phyloP scores from a whole-genome alignment of 2,329 filamentous ascomycete genomes.

The Fonsecaea multimorphosa region DNA sequence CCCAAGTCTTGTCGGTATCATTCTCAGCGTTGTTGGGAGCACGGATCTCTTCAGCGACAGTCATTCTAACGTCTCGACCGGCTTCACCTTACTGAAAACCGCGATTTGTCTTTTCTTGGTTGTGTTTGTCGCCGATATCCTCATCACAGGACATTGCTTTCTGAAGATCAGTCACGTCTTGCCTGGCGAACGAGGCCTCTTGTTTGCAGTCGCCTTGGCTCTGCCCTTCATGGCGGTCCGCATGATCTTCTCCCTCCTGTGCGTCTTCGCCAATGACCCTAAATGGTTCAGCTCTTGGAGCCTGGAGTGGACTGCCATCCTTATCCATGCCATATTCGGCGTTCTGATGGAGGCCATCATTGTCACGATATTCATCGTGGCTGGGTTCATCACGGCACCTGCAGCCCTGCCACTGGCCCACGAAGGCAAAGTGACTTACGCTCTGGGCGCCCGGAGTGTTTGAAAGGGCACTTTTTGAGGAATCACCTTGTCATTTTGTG shows the following conservation, averaged over 20 bases:
- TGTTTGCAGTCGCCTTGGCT: slow-evolving; percentile 52
- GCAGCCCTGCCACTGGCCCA: neutral
- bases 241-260: slow-evolving; percentile 55
- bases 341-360: slow-evolving; percentile 60
- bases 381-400: slow-evolving; percentile 38
- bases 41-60: slow-evolving; percentile 43
- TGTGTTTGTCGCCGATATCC: slow-evolving; percentile 47
- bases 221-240: slow-evolving; percentile 60
- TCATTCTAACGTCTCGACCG: slow-evolving; percentile 42
- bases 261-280: slow-evolving; percentile 50
- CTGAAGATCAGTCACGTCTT: slow-evolving; percentile 45
- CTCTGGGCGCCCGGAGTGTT: slow-evolving; percentile 1
- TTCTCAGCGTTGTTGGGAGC: slow-evolving; percentile 56
- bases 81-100: slow-evolving; percentile 48
- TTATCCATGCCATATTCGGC: slow-evolving; percentile 55
- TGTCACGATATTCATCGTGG: slow-evolving; percentile 50
- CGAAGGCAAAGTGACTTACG: slow-evolving; percentile 16
- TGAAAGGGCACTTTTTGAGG: neutral
- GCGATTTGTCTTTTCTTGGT: slow-evolving; percentile 54
- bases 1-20: slow-evolving; percentile 44
- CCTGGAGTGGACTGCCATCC: slow-evolving; percentile 44
- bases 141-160: slow-evolving; percentile 41
- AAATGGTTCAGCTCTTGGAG: slow-evolving; percentile 52
- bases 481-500: neutral
- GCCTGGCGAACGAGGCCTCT: slow-evolving; percentile 55